Percentiles rank a stretch among this genome's conserved stretches.
Evolutionary conservation across 441 rosid species (phyloP).

Genomic region (Syzygium syzygioides): DNA sequence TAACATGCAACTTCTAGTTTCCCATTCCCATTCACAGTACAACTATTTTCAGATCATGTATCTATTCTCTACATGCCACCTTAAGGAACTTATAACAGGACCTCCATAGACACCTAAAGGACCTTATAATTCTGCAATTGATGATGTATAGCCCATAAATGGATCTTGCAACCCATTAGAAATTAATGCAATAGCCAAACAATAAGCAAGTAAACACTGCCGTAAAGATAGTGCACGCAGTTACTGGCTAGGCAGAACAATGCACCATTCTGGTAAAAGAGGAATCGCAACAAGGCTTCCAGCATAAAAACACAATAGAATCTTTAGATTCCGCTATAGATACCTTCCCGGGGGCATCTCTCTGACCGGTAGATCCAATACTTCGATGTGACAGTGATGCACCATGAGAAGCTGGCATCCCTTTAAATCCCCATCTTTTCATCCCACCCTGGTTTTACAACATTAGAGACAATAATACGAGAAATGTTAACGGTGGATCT

Average conservation of each 20-base stretch:
- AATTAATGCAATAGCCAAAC: not conserved
- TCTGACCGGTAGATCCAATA: constrained; percentile 93
- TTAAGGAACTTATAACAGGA: not conserved
- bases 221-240: not conserved
- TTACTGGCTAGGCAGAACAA: not conserved
- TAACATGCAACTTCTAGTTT: not conserved
- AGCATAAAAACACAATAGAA: not conserved
- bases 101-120: not conserved
- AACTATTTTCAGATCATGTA: not conserved
- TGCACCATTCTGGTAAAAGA: not conserved
- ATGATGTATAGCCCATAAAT: not conserved
- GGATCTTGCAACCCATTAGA: not conserved
- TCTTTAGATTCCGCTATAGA: not conserved
- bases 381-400: constrained; percentile 74
- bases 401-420: constrained; percentile 84
- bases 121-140: not conserved
- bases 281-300: not conserved
- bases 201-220: not conserved
- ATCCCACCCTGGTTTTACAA: constrained; percentile 59
- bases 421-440: constrained; percentile 64
- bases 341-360: constrained; percentile 96
- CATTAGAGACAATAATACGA: not conserved
- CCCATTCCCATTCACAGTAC: not conserved
- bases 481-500: not conserved
- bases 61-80: not conserved